These are phyloP conservation scores for Penicillium sp. DNA, from an alignment of 2,329 filamentous ascomycete genomes.

Conservation along the genomic window DNA sequence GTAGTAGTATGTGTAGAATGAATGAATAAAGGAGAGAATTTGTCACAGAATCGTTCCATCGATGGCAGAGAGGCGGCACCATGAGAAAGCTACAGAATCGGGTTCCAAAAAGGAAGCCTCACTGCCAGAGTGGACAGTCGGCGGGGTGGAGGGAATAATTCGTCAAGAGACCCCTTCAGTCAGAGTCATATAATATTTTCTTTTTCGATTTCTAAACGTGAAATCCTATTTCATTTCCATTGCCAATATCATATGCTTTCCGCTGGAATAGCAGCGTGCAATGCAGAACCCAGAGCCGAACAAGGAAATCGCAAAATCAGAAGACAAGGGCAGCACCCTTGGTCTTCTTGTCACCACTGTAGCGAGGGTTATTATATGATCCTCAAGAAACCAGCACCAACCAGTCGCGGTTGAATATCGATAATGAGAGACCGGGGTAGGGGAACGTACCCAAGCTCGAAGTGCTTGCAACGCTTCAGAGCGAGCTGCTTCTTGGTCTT, in stretches of 20 bases:
- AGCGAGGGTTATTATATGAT: constrained; percentile 46
- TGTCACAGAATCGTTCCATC: neutral
- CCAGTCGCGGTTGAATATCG: too few species aligned
- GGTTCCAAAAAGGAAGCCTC: neutral
- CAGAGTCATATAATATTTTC: constrained; percentile 41
- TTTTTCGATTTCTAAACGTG: constrained; percentile 44
- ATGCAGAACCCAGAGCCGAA: constrained; percentile 50
- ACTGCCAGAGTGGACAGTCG: neutral
- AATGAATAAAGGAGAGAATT: neutral
- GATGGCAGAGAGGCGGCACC: too few species aligned
- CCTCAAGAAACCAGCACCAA: neutral
- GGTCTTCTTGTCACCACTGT: constrained; percentile 99
- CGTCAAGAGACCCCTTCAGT: constrained; percentile 38
- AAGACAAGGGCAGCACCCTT: constrained; percentile 99
- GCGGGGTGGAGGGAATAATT: constrained; percentile 14
- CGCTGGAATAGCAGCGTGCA: constrained; percentile 42
- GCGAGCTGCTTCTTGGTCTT: constrained; percentile 98
- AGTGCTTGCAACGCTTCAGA: constrained; percentile 99
- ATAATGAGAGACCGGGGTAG: too few species aligned
- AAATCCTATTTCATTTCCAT: constrained; percentile 51
- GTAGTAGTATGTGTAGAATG: constrained; percentile 3
- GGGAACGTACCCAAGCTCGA: constrained; percentile 91
- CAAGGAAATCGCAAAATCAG: constrained; percentile 68
- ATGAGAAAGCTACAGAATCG: neutral
- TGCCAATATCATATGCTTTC: constrained; percentile 46